Conservation (phyloP, 176 grass and related monocot species). For the Oryza glumipatula region DNA sequence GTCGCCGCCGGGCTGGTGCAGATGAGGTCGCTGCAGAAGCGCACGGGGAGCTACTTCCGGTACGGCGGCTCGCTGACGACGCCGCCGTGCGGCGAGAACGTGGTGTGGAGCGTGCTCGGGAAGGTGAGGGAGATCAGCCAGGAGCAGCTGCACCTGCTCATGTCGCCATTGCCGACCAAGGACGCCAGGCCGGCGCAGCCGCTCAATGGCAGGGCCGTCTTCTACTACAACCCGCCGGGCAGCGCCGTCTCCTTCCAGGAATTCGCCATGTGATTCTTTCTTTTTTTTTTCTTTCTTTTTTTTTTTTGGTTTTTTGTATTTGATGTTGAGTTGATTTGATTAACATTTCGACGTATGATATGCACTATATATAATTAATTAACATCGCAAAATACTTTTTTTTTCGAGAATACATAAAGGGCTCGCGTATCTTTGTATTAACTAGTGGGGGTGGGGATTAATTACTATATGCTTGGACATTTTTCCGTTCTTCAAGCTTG, state of each 20-base stretch:
- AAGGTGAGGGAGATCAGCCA: conserved; percentile 68
- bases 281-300: too few species aligned
- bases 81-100: conserved; percentile 82
- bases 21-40: conserved; percentile 49
- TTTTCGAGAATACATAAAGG: too few species aligned
- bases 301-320: too few species aligned
- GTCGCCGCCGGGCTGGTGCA: conserved; percentile 30
- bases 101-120: conserved; percentile 70
- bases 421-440: too few species aligned
- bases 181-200: conserved; percentile 59
- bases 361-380: too few species aligned
- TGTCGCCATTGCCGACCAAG: conserved; percentile 23
- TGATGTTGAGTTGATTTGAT: too few species aligned
- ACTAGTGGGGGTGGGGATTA: too few species aligned
- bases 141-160: conserved; percentile 51
- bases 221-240: conserved; percentile 50
- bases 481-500: too few species aligned
- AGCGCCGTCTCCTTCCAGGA: conserved; percentile 34
- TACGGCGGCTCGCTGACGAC: conserved; percentile 77
- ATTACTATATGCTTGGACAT: too few species aligned
- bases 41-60: conserved; percentile 64
- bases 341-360: too few species aligned
- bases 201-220: conserved; percentile 56
- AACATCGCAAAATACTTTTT: too few species aligned
- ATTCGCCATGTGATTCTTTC: neutral